These are phyloP conservation scores for Gossypium arboreum DNA, from an alignment of 345 rosid genomes.

Conservation along the genomic window DNA sequence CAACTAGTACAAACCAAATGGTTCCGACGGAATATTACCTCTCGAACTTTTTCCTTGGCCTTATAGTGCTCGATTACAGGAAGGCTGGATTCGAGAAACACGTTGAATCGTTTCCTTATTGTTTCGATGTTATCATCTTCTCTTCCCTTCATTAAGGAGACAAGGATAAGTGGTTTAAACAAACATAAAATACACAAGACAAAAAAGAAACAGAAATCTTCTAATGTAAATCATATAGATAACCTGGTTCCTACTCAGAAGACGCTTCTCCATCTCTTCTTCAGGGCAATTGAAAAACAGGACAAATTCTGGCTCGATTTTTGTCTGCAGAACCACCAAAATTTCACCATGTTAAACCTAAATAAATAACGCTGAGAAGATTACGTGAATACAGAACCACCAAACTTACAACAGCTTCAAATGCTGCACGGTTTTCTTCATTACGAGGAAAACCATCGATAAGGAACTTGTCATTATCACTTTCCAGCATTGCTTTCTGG, in stretches of 20 bases:
- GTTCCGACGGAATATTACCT: conserved; percentile 31
- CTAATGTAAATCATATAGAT: background rate
- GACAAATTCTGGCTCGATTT: conserved; percentile 56
- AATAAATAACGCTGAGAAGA: background rate
- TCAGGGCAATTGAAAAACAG: conserved; percentile 59
- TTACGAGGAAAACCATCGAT: conserved; percentile 93
- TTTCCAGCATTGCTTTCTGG: conserved; percentile 57
- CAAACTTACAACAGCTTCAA: conserved; percentile 60
- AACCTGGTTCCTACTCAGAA: conserved; percentile 72
- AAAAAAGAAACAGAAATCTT: background rate
- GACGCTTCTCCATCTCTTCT: conserved; percentile 64
- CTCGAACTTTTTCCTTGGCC: conserved; percentile 54
- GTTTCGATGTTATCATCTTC: conserved; percentile 71
- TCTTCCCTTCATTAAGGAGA: conserved; percentile 47
- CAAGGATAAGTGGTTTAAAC: conserved; percentile 1
- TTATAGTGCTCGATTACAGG: conserved; percentile 49
- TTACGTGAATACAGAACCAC: background rate
- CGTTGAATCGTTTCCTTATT: conserved; percentile 58
- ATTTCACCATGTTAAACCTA: background rate
- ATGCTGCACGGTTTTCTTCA: conserved; percentile 72
- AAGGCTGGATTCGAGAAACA: conserved; percentile 57
- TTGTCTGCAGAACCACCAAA: conserved; percentile 38
- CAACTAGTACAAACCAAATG: background rate
- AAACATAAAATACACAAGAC: background rate
- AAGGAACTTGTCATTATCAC: conserved; percentile 57